Conservation (phyloP, 129 eudicot genomes). For the Pittosporum tobira region DNA sequence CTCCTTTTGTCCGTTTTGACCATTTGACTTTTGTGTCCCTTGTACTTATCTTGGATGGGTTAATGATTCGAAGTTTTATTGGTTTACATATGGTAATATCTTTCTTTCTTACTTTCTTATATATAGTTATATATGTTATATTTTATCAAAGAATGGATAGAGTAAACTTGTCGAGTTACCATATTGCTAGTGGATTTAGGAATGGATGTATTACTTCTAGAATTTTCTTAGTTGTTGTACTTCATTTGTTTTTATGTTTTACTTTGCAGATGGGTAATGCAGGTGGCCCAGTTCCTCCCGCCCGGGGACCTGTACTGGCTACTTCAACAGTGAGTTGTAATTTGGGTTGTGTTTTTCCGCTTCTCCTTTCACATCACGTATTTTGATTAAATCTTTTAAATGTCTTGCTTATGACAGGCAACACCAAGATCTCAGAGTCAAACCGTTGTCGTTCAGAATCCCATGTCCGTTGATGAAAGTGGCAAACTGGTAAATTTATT, state of each 20-base stretch:
- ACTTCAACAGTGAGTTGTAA: conserved; percentile 39
- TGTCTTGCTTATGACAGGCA: conserved; percentile 30
- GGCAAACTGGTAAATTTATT: conserved; percentile 48
- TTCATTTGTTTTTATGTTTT: background rate
- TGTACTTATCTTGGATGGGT: too few species aligned
- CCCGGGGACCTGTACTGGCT: conserved; percentile 31
- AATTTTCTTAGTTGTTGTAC: background rate
- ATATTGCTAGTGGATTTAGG: background rate
- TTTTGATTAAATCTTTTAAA: background rate
- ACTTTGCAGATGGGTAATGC: conserved; percentile 35
- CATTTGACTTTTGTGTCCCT: too few species aligned
- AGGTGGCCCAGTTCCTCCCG: conserved; percentile 34
- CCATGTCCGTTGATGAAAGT: conserved; percentile 60
- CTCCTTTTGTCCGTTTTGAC: too few species aligned
- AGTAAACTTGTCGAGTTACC: background rate
- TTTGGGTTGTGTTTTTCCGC: background rate
- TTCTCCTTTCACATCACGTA: background rate
- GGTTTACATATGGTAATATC: too few species aligned
- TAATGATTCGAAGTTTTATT: too few species aligned
- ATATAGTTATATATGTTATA: too few species aligned
- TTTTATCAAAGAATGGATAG: too few species aligned
- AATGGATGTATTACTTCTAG: background rate
- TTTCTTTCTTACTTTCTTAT: too few species aligned
- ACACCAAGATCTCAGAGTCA: conserved; percentile 33
- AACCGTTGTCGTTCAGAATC: conserved; percentile 68